Evolutionary conservation across 805 yeast species (phyloP).

Genomic region (Starmerella kuoi): DNA sequence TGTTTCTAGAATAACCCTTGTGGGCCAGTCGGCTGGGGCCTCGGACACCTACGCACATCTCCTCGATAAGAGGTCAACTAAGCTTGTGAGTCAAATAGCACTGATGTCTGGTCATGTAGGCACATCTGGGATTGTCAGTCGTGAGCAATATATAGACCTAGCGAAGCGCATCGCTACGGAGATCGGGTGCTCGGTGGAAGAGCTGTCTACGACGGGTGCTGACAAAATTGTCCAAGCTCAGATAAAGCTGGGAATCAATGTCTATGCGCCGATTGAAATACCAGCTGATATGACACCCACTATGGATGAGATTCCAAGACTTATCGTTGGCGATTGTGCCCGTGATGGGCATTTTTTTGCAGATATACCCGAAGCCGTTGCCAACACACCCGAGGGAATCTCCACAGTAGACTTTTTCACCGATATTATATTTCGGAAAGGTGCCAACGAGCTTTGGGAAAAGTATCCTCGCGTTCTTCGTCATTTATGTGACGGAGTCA

Average conservation of each 20-base stretch:
- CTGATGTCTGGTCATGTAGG: slow-evolving; percentile 22
- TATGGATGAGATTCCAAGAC: slow-evolving; percentile 10
- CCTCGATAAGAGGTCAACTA: slow-evolving; percentile 11
- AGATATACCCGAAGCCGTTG: slow-evolving; percentile 11
- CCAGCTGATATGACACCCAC: slow-evolving; percentile 11
- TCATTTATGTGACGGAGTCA: slow-evolving; percentile 26
- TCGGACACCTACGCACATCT: slow-evolving; percentile 30
- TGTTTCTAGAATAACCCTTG: slow-evolving; percentile 32
- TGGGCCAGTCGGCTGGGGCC: slow-evolving; percentile 41
- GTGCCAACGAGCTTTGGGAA: slow-evolving; percentile 11
- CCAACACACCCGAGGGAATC: not conserved
- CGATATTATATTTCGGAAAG: slow-evolving; percentile 9
- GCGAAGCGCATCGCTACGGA: slow-evolving; percentile 11
- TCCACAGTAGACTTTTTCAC: slow-evolving; percentile 3
- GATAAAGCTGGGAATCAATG: slow-evolving; percentile 19
- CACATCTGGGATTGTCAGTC: slow-evolving; percentile 2
- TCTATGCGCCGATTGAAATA: slow-evolving; percentile 20
- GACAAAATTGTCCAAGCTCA: slow-evolving; percentile 23
- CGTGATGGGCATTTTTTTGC: slow-evolving; percentile 24
- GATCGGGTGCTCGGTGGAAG: slow-evolving; percentile 18
- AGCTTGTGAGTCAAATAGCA: slow-evolving; percentile 22
- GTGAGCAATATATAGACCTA: slow-evolving; percentile 20
- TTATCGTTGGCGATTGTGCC: slow-evolving; percentile 25
- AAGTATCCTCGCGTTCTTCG: slow-evolving; percentile 18
- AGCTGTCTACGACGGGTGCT: slow-evolving; percentile 20